Base-by-base conservation (phyloP, 495 filamentous ascomycete species). In the Hyphodiscus hymeniophilus region DNA sequence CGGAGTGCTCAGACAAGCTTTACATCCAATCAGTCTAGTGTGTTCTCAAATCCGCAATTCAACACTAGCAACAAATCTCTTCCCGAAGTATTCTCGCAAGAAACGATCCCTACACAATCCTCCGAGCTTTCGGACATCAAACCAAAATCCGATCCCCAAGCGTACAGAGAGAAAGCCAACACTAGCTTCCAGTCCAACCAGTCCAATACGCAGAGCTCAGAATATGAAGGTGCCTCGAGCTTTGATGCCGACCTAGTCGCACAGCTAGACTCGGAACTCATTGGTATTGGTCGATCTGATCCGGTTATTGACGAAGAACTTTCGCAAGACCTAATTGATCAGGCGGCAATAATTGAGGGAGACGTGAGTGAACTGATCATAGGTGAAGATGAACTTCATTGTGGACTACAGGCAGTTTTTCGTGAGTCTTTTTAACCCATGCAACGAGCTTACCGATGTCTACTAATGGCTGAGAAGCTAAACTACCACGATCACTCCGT, bases 1-100 rank as follows among this genome's bases (percentile, higher is more conserved):
- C 20, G 17, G 16, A 49, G 45, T 18, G 42, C 45, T 0, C 48
- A 39, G 16, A 50, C 48, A 11, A 59, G 56, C 28, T 55, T 59
- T 42, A 23, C 32, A 1, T 58, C 55, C 2, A 16, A 34, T 30
- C 16, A 15, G 23, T 22, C 46, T 41, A 23, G 3, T 33, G 10
- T 38, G 1, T 38, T 38, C 21, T 26, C 41, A 10, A 44, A 18
- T 3, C 3, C 8, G 3, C 38, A 20, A 17, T 10, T 39, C 38
- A 20, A 39, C 38, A 21, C 16, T 11, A 11, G 17, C 38, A 20
- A 39, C 17, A 39, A 15, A 17, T 10, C 26, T 28, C 26, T 28
- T 5, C 26, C 26, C 10, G 26, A 28, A 5, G 26, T 28, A 4
- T 28, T 10, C 10, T 5, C 26, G 4, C 26, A 28, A 28, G 26